Conservation (phyloP, 768 basidiomycete species). For the Termitomyces sp. region DNA sequence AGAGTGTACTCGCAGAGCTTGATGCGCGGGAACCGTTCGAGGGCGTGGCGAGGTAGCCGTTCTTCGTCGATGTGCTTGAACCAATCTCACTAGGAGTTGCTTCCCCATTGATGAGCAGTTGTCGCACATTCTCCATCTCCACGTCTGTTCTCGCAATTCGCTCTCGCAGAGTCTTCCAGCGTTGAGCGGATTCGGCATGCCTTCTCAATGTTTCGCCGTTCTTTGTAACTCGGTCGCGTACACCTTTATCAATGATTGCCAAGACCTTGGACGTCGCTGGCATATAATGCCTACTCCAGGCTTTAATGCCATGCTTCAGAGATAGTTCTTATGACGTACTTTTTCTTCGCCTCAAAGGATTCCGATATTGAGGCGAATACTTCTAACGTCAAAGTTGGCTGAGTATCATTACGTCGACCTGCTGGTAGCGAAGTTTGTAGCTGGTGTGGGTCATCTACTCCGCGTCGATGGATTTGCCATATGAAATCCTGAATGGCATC, state of each 20-base stretch:
- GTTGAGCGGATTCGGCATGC: constrained; percentile 82
- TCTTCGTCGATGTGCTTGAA: constrained; percentile 56
- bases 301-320: neutral
- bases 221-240: constrained; percentile 89
- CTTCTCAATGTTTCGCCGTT: constrained; percentile 92
- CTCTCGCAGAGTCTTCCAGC: constrained; percentile 78
- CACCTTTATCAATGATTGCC: constrained; percentile 90
- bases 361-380: constrained; percentile 62
- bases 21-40: constrained; percentile 41
- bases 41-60: constrained; percentile 64
- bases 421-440: constrained; percentile 39
- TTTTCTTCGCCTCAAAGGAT: constrained; percentile 85
- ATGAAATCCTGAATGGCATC: constrained; percentile 63
- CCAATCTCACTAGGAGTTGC: constrained; percentile 56
- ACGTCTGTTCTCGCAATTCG: constrained; percentile 75
- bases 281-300: constrained; percentile 73
- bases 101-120: constrained; percentile 48
- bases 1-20: constrained; percentile 52
- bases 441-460: constrained; percentile 40
- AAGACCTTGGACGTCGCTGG: constrained; percentile 92
- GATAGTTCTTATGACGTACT: constrained; percentile 35
- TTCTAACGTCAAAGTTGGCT: constrained; percentile 49
- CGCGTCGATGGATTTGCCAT: constrained; percentile 67
- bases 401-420: constrained; percentile 40
- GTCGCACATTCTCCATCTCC: constrained; percentile 74